Conservation (phyloP, 805 yeast genomes). For the Saturnispora besseyi region DNA sequence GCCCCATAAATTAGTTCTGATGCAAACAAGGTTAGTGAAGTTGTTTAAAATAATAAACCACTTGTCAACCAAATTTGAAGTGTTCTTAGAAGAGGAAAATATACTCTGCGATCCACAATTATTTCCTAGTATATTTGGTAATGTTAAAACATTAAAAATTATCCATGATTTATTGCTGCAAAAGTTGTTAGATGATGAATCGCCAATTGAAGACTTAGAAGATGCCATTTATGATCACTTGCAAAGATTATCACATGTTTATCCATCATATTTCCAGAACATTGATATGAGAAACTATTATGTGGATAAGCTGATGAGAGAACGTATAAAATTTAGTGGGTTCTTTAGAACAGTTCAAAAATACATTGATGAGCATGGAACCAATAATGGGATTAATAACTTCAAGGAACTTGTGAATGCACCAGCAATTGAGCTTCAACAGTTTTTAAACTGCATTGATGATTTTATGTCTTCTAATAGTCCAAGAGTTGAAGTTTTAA, state of each 20-base stretch:
- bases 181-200: constrained; percentile 3
- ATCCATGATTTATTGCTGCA: constrained; percentile 12
- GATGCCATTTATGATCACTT: constrained; percentile 16
- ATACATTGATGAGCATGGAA: constrained; percentile 2
- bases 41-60: constrained; percentile 6
- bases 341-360: constrained; percentile 2
- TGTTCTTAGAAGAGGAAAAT: constrained; percentile 1
- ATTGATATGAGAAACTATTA: constrained; percentile 6
- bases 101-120: constrained; percentile 18
- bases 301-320: neutral
- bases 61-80: constrained; percentile 4
- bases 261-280: constrained; percentile 19
- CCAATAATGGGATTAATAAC: neutral
- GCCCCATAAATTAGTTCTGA: constrained; percentile 6
- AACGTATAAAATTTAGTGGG: neutral
- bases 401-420: constrained; percentile 5
- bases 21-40: constrained; percentile 7
- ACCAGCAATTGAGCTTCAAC: constrained; percentile 8
- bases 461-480: constrained; percentile 7
- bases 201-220: constrained; percentile 9
- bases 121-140: constrained; percentile 18
- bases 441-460: constrained; percentile 3
- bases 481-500: constrained; percentile 8
- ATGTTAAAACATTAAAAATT: constrained; percentile 12
- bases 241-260: constrained; percentile 19